Percentiles rank a stretch among this genome's conserved stretches.
These are phyloP conservation scores for Trichoderma koningiopsis DNA, from an alignment of 2,329 filamentous ascomycete genomes.

Conservation along the genomic window DNA sequence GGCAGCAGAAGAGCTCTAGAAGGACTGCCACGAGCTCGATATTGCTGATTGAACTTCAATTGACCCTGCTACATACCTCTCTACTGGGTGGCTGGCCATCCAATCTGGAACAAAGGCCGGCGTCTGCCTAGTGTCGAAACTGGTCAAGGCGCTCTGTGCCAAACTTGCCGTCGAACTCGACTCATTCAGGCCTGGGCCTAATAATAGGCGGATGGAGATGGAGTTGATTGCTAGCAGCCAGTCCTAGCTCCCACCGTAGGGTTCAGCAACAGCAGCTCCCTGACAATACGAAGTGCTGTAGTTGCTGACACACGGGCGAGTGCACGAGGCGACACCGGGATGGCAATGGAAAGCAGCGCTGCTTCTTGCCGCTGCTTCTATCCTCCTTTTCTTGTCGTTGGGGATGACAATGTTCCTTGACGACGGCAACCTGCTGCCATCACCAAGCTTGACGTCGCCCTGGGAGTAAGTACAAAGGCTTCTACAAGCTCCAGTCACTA, in stretches of 20 bases:
- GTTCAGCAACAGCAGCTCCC: background rate
- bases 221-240: background rate
- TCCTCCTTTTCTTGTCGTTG: background rate
- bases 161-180: background rate
- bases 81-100: background rate
- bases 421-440: background rate
- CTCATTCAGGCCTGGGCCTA: background rate
- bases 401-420: background rate
- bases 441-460: background rate
- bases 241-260: background rate
- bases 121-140: background rate
- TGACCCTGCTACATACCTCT: background rate
- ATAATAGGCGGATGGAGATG: background rate
- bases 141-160: background rate
- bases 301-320: slow-evolving; percentile 9
- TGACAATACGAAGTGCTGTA: slow-evolving; percentile 3
- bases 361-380: background rate
- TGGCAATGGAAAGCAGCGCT: slow-evolving; percentile 10
- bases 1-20: slow-evolving; percentile 8
- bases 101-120: background rate
- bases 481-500: background rate
- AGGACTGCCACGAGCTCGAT: background rate
- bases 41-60: background rate
- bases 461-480: slow-evolving; percentile 10
- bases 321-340: background rate